phyloP scores from a whole-genome alignment of 2,329 filamentous ascomycete genomes.

The Diplodia intermedia region DNA sequence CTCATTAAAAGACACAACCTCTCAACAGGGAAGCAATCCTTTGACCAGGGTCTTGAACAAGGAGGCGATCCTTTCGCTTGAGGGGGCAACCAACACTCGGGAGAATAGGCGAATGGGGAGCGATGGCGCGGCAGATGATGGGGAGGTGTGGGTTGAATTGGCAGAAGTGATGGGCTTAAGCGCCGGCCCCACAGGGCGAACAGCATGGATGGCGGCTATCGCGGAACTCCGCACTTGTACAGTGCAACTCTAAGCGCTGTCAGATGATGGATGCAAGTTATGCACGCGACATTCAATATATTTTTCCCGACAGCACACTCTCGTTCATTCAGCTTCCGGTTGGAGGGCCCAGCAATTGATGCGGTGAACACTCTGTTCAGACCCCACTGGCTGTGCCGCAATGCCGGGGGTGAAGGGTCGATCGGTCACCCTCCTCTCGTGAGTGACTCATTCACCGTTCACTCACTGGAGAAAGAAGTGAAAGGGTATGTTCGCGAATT shows the following conservation, averaged over 20 bases:
- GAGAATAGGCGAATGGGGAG: background rate
- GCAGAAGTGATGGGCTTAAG: background rate
- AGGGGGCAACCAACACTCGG: background rate
- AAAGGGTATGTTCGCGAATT: too few species aligned
- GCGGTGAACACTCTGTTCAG: slow-evolving; percentile 1
- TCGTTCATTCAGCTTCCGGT: background rate
- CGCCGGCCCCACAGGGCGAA: background rate
- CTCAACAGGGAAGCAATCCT: background rate
- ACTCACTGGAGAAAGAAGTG: too few species aligned
- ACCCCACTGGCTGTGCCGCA: background rate
- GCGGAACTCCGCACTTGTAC: background rate
- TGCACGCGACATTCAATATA: too few species aligned
- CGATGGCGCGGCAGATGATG: background rate
- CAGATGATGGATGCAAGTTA: too few species aligned
- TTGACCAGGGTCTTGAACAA: background rate
- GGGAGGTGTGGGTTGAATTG: background rate
- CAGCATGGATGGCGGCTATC: background rate
- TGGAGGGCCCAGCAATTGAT: background rate
- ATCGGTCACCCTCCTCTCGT: background rate
- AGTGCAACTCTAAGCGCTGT: background rate
- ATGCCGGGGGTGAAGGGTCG: background rate
- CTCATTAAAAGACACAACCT: background rate
- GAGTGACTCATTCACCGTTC: too few species aligned
- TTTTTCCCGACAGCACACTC: background rate
- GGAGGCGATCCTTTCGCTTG: background rate